phyloP scores from a whole-genome alignment of 768 basidiomycete genomes.

The Leucosporidium yakuticum region DNA sequence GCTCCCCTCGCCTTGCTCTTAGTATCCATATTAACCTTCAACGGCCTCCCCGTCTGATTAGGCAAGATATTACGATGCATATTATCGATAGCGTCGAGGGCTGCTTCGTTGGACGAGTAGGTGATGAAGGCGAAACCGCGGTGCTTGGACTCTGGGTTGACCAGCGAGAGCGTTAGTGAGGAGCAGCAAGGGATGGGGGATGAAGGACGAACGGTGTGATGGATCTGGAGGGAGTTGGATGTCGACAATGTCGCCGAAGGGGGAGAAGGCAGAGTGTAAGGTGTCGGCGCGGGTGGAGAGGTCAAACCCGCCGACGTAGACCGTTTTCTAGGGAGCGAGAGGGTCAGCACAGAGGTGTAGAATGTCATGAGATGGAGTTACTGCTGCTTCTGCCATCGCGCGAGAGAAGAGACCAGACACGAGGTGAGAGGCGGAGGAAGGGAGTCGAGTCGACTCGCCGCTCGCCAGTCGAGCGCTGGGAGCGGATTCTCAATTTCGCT shows the following conservation, averaged over 20 bases:
- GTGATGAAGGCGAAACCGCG: constrained; percentile 93
- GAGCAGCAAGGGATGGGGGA: background rate
- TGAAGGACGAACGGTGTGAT: constrained; percentile 5
- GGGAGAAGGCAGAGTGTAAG: constrained; percentile 72
- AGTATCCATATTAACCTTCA: constrained; percentile 78
- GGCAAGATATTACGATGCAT: constrained; percentile 59
- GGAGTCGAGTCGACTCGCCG: too few relatives aligned
- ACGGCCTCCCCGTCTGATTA: constrained; percentile 48
- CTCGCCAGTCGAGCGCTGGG: too few relatives aligned
- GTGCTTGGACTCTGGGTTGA: constrained; percentile 26
- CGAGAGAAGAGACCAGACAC: too few relatives aligned
- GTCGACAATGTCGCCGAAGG: constrained; percentile 90
- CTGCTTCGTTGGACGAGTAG: constrained; percentile 69
- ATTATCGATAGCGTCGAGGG: constrained; percentile 96
- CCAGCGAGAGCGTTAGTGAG: background rate
- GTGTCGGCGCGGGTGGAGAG: constrained; percentile 63
- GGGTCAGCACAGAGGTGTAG: background rate
- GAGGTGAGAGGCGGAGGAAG: too few relatives aligned
- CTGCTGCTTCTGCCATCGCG: too few relatives aligned
- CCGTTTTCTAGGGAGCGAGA: constrained; percentile 38
- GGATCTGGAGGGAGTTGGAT: constrained; percentile 74
- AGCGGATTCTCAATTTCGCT: too few relatives aligned
- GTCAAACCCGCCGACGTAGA: constrained; percentile 40
- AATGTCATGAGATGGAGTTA: too few relatives aligned
- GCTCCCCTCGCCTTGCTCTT: constrained; percentile 59